A percentile compares a stretch with the other conserved stretches of the same genome.
Evolutionary conservation across 129 eudicot genomes (phyloP).

Genomic region (Flaveria ramosissima): DNA sequence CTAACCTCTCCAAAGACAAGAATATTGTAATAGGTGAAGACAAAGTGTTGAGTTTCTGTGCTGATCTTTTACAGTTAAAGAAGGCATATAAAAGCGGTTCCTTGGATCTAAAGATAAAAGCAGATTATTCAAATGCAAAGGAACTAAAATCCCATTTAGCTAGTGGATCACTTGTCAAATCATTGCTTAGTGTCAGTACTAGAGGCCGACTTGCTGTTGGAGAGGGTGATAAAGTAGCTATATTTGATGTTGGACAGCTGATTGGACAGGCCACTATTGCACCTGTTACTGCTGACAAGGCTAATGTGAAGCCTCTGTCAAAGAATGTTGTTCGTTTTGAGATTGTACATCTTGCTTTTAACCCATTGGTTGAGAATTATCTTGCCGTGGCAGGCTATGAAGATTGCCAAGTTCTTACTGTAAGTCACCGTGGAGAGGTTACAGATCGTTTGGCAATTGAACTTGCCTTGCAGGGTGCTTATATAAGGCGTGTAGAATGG

Average conservation of each 20-base stretch:
- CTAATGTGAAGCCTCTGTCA: constrained; percentile 96
- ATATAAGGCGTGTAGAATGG: constrained; percentile 87
- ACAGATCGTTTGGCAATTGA: constrained; percentile 94
- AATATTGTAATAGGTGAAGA: constrained; percentile 63
- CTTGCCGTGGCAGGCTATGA: constrained; percentile 97
- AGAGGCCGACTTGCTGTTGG: constrained; percentile 98
- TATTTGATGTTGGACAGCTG: constrained; percentile 95
- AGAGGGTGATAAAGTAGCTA: constrained; percentile 97
- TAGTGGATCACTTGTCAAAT: constrained; percentile 91
- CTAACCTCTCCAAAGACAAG: constrained; percentile 61
- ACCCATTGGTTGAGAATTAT: constrained; percentile 82
- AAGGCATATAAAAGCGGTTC: constrained; percentile 99
- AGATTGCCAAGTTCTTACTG: constrained; percentile 97
- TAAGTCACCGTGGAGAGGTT: constrained; percentile 97
- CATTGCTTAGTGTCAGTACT: constrained; percentile 84
- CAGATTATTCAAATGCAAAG: constrained; percentile 91
- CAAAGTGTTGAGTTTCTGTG: constrained; percentile 56
- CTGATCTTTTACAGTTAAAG: constrained; percentile 84
- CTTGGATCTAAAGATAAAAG: constrained; percentile 85
- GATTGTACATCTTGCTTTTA: constrained; percentile 86
- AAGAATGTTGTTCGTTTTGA: constrained; percentile 96
- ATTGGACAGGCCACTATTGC: constrained; percentile 95
- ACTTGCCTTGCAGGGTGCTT: constrained; percentile 96
- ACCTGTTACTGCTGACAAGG: constrained; percentile 96
- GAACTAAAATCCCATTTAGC: constrained; percentile 87